Evolutionary conservation across 1,139 yeast species (phyloP).

Genomic region (Hemisphaericaspora subhashii): DNA sequence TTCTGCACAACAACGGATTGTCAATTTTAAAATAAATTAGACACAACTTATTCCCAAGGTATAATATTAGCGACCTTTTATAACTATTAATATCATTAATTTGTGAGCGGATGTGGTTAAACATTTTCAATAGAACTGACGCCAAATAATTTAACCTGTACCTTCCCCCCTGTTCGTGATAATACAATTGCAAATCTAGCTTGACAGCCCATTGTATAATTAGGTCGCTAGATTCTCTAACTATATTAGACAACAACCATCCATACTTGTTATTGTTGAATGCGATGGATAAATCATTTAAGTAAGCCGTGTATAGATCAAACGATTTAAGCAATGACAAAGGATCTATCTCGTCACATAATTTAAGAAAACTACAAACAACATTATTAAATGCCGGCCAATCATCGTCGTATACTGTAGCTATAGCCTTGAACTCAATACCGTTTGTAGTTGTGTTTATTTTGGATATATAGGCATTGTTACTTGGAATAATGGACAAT

Average conservation of each 20-base stretch:
- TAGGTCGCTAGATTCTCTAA: slow-evolving; percentile 40
- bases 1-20: slow-evolving; percentile 69
- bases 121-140: slow-evolving; percentile 55
- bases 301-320: slow-evolving; percentile 54
- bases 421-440: slow-evolving; percentile 14
- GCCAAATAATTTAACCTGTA: slow-evolving; percentile 59
- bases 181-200: slow-evolving; percentile 49
- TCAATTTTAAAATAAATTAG: slow-evolving; percentile 60
- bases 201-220: slow-evolving; percentile 51
- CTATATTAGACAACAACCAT: slow-evolving; percentile 43
- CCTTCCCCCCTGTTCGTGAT: slow-evolving; percentile 38
- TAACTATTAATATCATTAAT: slow-evolving; percentile 43
- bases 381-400: slow-evolving; percentile 56
- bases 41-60: slow-evolving; percentile 60
- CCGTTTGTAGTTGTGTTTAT: slow-evolving; percentile 7
- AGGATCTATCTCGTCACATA: slow-evolving; percentile 60
- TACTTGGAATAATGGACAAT: slow-evolving; percentile 12
- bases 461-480: slow-evolving; percentile 9
- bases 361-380: slow-evolving; percentile 48
- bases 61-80: slow-evolving; percentile 55
- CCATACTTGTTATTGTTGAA: slow-evolving; percentile 57
- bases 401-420: slow-evolving; percentile 36
- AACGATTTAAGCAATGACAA: slow-evolving; percentile 56
- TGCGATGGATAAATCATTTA: slow-evolving; percentile 58
- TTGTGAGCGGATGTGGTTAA: slow-evolving; percentile 65